phyloP scores from a whole-genome alignment of 164 flowering plant species.

The Aristolochia californica region DNA sequence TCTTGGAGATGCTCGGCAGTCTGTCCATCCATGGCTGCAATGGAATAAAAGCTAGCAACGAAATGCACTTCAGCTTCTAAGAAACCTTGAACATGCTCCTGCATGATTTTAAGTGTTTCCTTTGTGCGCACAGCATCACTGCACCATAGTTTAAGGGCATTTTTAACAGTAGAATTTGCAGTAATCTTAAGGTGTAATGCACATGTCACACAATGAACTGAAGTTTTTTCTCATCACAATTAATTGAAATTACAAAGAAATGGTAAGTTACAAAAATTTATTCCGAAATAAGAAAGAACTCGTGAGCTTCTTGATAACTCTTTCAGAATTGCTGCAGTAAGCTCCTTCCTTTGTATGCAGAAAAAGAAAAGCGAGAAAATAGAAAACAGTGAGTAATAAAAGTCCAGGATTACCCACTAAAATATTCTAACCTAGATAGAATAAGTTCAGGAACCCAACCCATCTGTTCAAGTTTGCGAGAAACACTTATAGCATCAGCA shows the following conservation, averaged over 20 bases:
- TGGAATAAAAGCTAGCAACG: constrained; percentile 82
- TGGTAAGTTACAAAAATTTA: no score
- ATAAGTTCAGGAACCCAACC: constrained; percentile 92
- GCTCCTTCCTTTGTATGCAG: no score
- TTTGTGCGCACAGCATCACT: constrained; percentile 75
- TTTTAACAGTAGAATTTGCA: not conserved
- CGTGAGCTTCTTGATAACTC: no score
- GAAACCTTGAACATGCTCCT: constrained; percentile 54
- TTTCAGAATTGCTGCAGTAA: no score
- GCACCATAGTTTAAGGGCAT: constrained; percentile 9
- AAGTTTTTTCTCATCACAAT: not conserved
- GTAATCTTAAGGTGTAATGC: not conserved
- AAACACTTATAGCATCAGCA: constrained; percentile 54
- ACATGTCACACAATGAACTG: not conserved
- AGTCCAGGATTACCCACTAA: not conserved
- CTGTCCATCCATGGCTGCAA: constrained; percentile 98
- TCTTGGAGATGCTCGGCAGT: constrained; percentile 84
- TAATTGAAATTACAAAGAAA: no score
- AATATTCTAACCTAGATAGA: constrained; percentile 49
- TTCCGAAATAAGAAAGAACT: no score
- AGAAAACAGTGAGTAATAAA: no score
- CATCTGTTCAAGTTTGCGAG: constrained; percentile 54
- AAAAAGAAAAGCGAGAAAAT: no score
- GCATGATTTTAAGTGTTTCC: constrained; percentile 80
- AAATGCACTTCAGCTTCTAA: constrained; percentile 69